phyloP scores from a whole-genome alignment of 345 rosid genomes.

The Kandelia obovata region DNA sequence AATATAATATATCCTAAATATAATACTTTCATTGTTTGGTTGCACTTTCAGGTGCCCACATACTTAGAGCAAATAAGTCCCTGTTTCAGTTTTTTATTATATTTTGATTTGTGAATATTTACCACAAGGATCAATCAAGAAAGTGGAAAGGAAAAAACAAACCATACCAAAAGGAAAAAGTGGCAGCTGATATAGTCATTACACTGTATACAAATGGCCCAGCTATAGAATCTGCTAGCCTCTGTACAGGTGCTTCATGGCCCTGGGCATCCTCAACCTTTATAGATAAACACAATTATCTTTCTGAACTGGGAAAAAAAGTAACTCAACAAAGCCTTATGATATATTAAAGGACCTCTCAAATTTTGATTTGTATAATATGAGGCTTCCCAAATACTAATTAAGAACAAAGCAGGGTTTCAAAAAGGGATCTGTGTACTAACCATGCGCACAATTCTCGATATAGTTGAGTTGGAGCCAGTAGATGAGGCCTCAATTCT shows the following conservation, averaged over 20 bases:
- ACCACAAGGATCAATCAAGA: neutral
- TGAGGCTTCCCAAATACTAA: neutral
- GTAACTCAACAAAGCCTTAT: neutral
- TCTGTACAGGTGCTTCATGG: conserved; percentile 88
- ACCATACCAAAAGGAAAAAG: conserved; percentile 84
- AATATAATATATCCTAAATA: neutral
- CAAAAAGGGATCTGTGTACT: conserved; percentile 16
- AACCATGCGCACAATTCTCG: conserved; percentile 87
- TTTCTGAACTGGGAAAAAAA: neutral
- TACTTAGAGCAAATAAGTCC: neutral
- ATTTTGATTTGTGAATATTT: neutral
- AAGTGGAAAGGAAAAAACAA: conserved; percentile 21
- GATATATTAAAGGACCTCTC: neutral
- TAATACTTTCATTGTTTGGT: too few relatives aligned
- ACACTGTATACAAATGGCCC: conserved; percentile 89
- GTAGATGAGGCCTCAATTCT: conserved; percentile 76
- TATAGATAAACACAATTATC: conserved; percentile 21
- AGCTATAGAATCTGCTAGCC: conserved; percentile 93
- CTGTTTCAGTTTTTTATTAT: neutral
- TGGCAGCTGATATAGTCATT: conserved; percentile 78
- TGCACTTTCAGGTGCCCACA: too few relatives aligned
- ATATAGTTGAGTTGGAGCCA: conserved; percentile 81
- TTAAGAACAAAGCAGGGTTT: neutral
- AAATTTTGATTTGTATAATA: neutral
- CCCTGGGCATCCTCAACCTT: conserved; percentile 98